Evolutionary conservation across 1,284 basidiomycete genomes (phyloP).

Genomic region (Leucoagaricus sp.): DNA sequence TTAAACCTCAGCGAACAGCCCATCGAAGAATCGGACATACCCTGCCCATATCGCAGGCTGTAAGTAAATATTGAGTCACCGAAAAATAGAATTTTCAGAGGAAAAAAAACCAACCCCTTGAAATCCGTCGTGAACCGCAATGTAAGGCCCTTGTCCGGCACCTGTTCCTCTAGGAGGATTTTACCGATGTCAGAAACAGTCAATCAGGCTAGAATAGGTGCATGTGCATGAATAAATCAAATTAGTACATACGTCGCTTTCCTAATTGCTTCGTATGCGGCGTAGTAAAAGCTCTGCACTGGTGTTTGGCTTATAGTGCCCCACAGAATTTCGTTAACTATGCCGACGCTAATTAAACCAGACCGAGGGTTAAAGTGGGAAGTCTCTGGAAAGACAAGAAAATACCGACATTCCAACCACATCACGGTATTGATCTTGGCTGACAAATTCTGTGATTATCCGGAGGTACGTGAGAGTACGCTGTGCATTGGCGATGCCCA

Average conservation of each 20-base stretch:
- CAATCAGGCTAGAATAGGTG: background rate
- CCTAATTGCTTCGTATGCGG: slow-evolving; percentile 72
- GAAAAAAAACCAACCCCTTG: slow-evolving; percentile 45
- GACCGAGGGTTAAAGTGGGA: slow-evolving; percentile 9
- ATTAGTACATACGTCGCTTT: slow-evolving; percentile 44
- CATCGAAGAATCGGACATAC: slow-evolving; percentile 21
- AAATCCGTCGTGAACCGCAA: slow-evolving; percentile 79
- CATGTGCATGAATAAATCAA: slow-evolving; percentile 11
- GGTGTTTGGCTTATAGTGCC: slow-evolving; percentile 49
- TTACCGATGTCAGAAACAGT: background rate
- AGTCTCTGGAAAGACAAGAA: slow-evolving; percentile 6
- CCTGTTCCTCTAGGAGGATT: slow-evolving; percentile 55
- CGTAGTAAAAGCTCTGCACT: slow-evolving; percentile 56
- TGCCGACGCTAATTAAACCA: slow-evolving; percentile 39
- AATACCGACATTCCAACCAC: slow-evolving; percentile 65
- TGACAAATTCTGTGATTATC: slow-evolving; percentile 77
- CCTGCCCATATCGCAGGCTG: slow-evolving; percentile 45
- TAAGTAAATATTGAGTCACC: slow-evolving; percentile 11
- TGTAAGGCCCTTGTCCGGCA: slow-evolving; percentile 68
- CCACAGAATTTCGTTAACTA: slow-evolving; percentile 65
- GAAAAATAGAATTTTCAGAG: slow-evolving; percentile 12
- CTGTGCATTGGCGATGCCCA: slow-evolving; percentile 72
- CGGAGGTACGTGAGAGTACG: slow-evolving; percentile 78
- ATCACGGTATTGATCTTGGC: slow-evolving; percentile 73
- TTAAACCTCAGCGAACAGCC: too few relatives aligned